Evolutionary conservation across 164 flowering plant species (phyloP).

Genomic region (Taxillus chinensis): DNA sequence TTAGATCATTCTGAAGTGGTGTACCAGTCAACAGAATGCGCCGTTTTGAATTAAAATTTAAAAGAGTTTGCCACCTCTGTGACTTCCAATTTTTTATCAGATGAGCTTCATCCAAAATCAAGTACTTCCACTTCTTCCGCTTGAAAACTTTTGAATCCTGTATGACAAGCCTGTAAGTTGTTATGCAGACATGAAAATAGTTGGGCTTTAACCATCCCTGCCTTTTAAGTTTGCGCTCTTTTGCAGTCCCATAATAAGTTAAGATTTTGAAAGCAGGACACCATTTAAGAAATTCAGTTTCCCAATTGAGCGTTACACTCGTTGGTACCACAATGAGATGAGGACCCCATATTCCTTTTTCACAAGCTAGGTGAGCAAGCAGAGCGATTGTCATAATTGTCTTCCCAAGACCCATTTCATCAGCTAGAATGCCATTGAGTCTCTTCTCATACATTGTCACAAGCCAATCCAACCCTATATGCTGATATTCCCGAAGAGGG

Average conservation of each 20-base stretch:
- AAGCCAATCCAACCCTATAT: constrained; percentile 99
- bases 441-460: constrained; percentile 97
- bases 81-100: constrained; percentile 98
- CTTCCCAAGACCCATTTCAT: constrained; percentile 99
- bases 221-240: constrained; percentile 84
- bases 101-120: constrained; percentile 98
- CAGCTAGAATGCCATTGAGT: constrained; percentile 96
- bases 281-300: constrained; percentile 99
- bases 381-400: constrained; percentile 97
- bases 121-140: constrained; percentile 97
- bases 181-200: constrained; percentile 91
- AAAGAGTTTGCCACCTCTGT: constrained; percentile 98
- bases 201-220: constrained; percentile 99
- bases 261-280: constrained; percentile 98
- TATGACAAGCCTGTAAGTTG: constrained; percentile 92
- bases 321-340: constrained; percentile 99
- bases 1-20: constrained; percentile 96
- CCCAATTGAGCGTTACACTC: constrained; percentile 99
- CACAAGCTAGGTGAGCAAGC: constrained; percentile 96
- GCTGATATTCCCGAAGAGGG: constrained; percentile 96
- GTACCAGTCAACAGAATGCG: constrained; percentile 95
- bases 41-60: constrained; percentile 91
- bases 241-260: constrained; percentile 97
- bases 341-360: constrained; percentile 99
- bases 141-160: constrained; percentile 95